Evolutionary conservation across 352 stramenopile genomes (phyloP).

Genomic region (Globisporangium nodosum): DNA sequence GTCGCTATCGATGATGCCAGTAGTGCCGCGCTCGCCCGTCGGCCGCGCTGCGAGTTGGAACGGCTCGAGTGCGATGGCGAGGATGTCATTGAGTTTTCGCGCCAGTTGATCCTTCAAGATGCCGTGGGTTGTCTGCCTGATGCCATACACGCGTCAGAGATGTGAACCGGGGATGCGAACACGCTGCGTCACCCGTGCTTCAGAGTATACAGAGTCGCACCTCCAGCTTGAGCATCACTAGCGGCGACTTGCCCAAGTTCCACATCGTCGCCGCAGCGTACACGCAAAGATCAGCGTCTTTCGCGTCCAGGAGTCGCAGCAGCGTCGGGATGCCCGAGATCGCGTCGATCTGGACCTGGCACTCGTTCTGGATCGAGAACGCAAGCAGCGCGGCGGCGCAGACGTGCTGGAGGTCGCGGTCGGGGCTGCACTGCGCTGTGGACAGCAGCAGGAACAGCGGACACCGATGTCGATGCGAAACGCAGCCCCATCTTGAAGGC

Average conservation of each 20-base stretch:
- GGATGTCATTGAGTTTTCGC: constrained; percentile 42
- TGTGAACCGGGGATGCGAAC: background rate
- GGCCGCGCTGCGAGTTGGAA: constrained; percentile 35
- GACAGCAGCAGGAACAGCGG: constrained; percentile 48
- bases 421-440: constrained; percentile 20
- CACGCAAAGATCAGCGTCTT: constrained; percentile 36
- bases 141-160: background rate
- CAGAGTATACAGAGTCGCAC: constrained; percentile 3
- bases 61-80: constrained; percentile 41
- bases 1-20: constrained; percentile 48
- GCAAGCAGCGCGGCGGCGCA: constrained; percentile 49
- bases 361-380: constrained; percentile 69
- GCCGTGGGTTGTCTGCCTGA: constrained; percentile 47
- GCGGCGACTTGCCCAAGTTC: constrained; percentile 64
- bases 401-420: constrained; percentile 31
- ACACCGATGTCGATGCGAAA: constrained; percentile 68
- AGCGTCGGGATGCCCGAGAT: constrained; percentile 39
- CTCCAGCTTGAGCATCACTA: constrained; percentile 67
- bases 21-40: constrained; percentile 38
- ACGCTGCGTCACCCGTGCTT: background rate
- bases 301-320: constrained; percentile 36
- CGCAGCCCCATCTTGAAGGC: constrained; percentile 44
- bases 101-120: constrained; percentile 52
- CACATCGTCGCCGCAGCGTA: constrained; percentile 53
- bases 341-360: constrained; percentile 58